A percentile compares a stretch with the other conserved stretches of the same genome.
phyloP scores from a whole-genome alignment of 176 grass and related monocot species.

The Pharus latifolius region DNA sequence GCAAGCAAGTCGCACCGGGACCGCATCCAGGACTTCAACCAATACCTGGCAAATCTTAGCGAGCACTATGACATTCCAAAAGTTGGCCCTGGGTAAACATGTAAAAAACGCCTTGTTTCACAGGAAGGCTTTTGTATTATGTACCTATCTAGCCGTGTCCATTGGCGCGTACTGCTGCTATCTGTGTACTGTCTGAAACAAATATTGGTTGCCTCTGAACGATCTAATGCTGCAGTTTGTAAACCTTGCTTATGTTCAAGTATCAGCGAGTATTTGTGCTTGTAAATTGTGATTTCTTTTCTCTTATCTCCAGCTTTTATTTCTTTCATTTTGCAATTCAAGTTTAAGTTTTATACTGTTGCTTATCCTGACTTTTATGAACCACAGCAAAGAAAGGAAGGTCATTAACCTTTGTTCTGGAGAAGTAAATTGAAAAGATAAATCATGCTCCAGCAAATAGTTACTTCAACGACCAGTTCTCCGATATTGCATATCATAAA shows the following conservation, averaged over 20 bases:
- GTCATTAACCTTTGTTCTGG: too few relatives aligned
- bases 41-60: constrained; percentile 38
- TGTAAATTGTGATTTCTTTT: too few relatives aligned
- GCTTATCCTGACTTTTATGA: too few relatives aligned
- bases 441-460: too few relatives aligned
- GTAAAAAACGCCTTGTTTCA: neutral
- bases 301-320: too few relatives aligned
- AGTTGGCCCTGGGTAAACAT: constrained; percentile 40
- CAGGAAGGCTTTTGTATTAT: too few relatives aligned
- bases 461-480: neutral
- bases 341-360: too few relatives aligned
- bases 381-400: too few relatives aligned
- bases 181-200: neutral
- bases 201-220: neutral
- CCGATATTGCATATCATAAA: neutral
- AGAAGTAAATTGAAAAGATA: too few relatives aligned
- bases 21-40: constrained; percentile 36
- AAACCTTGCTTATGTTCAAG: too few relatives aligned
- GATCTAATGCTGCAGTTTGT: neutral
- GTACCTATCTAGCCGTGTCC: neutral
- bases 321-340: too few relatives aligned
- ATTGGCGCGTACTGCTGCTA: neutral
- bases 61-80: constrained; percentile 60
- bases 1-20: constrained; percentile 34
- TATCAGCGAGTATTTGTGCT: too few relatives aligned